Base-by-base conservation (phyloP, 2,329 filamentous ascomycete species). In the Beauveria bassiana region DNA sequence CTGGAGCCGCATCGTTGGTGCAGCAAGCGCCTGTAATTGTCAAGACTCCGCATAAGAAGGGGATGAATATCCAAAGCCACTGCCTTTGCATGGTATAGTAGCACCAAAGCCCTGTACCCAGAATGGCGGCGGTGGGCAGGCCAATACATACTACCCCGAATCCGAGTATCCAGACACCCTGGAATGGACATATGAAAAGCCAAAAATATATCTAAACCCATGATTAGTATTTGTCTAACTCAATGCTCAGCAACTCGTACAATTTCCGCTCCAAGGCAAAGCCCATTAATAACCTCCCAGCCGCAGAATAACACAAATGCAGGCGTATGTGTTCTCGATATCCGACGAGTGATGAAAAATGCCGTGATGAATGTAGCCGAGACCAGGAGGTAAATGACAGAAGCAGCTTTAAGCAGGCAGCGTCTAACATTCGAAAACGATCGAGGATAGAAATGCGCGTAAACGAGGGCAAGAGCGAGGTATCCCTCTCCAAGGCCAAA, bases 161-260 rank as follows among this genome's bases (percentile, higher is more conserved):
- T 49, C 18, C 10, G 22, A 46, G 38, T 45, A 45, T 45, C 53
- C 8, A 56, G 53, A 56, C 24, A 56, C 16, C 40, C 53, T 46
- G 5, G 24, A 56, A 45, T n/a, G 22, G 40, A 46, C 1, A 56
- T 43, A 56, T 56, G 7, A 18, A 56, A 56, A 45, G 40, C 38
- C 6, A 56, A 9, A 56, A 56, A 28, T 56, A 45, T 43, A 31
- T 43, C 53, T 45, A 26, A 45, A 56, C 24, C 53, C 9, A 45
- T 45, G 3, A 56, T 56, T 46, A 56, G 53, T 56, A 56, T 31
- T 54, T 56, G 2, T 56, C 40, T 56, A 45, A 56, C 40, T 56
- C 5, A 45, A 56, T 28, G 8, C 18, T 56, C 7, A 46, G 53
- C 16, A 56, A 42, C 16, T 56, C 24, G 2, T 45, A 56, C 16